phyloP scores from a whole-genome alignment of 805 yeast genomes.

The Metschnikowia continentalis region DNA sequence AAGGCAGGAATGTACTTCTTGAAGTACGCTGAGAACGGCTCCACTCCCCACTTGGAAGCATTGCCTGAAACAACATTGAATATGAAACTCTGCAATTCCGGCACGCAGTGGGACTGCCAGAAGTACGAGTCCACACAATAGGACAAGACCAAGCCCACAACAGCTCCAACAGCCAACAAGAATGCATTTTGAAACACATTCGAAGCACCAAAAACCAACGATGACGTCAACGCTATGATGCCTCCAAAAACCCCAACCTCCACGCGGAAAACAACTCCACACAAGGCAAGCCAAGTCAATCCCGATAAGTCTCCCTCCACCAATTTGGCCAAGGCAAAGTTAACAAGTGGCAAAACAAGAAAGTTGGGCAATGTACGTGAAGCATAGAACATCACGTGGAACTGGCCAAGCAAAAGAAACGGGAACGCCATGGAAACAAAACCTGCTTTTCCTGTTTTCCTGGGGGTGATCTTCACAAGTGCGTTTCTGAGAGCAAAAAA shows the following conservation, averaged over 20 bases:
- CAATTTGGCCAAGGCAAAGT: constrained; percentile 48
- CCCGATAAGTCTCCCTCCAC: constrained; percentile 47
- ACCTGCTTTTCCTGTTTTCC: constrained; percentile 11
- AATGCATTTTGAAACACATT: constrained; percentile 34
- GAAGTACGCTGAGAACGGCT: constrained; percentile 70
- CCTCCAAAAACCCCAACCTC: constrained; percentile 59
- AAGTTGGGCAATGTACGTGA: constrained; percentile 87
- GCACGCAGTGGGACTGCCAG: constrained; percentile 62
- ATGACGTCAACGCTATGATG: constrained; percentile 45
- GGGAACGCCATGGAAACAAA: constrained; percentile 46
- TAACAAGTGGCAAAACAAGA: constrained; percentile 71
- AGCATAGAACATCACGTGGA: constrained; percentile 77
- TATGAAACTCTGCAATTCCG: constrained; percentile 69
- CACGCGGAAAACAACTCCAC: constrained; percentile 65
- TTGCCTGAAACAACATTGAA: constrained; percentile 78
- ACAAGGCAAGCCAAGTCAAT: constrained; percentile 52
- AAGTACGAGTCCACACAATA: constrained; percentile 64
- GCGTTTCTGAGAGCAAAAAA: constrained; percentile 48
- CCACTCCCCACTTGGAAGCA: constrained; percentile 77
- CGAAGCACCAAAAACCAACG: constrained; percentile 45
- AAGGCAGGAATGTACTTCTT: constrained; percentile 39
- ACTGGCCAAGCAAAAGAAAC: constrained; percentile 59
- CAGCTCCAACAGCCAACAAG: constrained; percentile 45
- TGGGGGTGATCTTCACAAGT: constrained; percentile 20
- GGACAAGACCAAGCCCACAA: constrained; percentile 48